Conservation (phyloP, 2,329 filamentous ascomycete species). For the Diaporthe caulivora region DNA sequence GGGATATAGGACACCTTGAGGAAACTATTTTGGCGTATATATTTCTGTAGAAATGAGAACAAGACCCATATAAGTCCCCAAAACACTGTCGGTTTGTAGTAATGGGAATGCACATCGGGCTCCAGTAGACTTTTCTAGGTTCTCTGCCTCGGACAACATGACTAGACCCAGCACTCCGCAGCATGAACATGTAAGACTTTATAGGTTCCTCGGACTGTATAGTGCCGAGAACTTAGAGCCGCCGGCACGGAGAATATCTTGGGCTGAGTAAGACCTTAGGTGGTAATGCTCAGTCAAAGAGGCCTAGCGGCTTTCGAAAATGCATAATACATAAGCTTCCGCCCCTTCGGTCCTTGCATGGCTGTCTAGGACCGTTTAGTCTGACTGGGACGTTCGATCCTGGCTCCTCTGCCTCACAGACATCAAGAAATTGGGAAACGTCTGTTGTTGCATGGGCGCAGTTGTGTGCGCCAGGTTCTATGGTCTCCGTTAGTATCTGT, state of each 20-base stretch:
- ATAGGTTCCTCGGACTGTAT: not conserved
- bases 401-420: not conserved
- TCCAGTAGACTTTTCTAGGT: too few relatives aligned
- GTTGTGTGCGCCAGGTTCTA: not conserved
- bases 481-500: too few relatives aligned
- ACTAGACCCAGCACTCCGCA: not conserved
- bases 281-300: constrained; percentile 14
- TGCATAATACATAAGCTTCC: not conserved
- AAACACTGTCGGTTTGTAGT: not conserved
- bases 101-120: not conserved
- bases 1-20: not conserved
- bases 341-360: not conserved
- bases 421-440: too few relatives aligned
- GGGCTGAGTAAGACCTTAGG: constrained; percentile 29
- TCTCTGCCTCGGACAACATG: not conserved
- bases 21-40: not conserved
- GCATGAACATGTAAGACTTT: not conserved
- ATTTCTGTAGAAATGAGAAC: not conserved
- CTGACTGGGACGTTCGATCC: not conserved
- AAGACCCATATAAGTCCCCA: not conserved
- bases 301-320: constrained; percentile 9
- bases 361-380: not conserved
- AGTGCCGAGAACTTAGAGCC: not conserved
- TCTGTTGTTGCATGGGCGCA: not conserved
- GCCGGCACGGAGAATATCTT: constrained; percentile 1